Conservation (phyloP, 2,329 filamentous ascomycete genomes). For the Blastomyces silverae region DNA sequence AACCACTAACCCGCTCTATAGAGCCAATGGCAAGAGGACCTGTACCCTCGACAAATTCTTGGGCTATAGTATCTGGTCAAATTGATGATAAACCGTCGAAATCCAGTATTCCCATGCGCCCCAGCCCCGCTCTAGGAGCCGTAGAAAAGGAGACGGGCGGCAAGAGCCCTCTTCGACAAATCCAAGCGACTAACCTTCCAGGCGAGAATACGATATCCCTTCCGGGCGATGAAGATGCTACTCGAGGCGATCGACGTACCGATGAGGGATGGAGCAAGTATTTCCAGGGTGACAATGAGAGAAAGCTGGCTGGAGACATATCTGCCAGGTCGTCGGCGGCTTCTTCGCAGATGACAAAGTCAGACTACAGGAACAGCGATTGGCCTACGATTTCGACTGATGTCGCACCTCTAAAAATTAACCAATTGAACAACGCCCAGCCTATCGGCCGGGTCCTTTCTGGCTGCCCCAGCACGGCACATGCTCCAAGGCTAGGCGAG, state of each 20-base stretch:
- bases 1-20: conserved; percentile 38
- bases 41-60: conserved; percentile 37
- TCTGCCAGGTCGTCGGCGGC: conserved; percentile 25
- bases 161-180: conserved; percentile 18
- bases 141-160: conserved; percentile 16
- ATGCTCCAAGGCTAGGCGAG: conserved; percentile 27
- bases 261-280: conserved; percentile 47
- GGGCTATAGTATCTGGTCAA: conserved; percentile 38
- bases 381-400: conserved; percentile 36
- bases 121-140: background rate
- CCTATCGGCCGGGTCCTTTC: conserved; percentile 37
- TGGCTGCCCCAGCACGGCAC: conserved; percentile 40
- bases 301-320: conserved; percentile 25
- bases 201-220: conserved; percentile 23
- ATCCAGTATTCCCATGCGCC: background rate
- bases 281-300: conserved; percentile 37
- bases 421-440: conserved; percentile 35
- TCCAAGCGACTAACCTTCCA: conserved; percentile 17
- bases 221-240: conserved; percentile 16
- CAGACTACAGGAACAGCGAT: conserved; percentile 35
- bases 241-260: conserved; percentile 36
- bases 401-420: conserved; percentile 33
- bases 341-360: conserved; percentile 27
- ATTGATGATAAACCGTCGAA: conserved; percentile 15
- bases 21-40: conserved; percentile 43